Evolutionary conservation across 768 basidiomycete genomes (phyloP), one percentile per base, ranked within the genome.

Genomic region (Russula abietina): DNA sequence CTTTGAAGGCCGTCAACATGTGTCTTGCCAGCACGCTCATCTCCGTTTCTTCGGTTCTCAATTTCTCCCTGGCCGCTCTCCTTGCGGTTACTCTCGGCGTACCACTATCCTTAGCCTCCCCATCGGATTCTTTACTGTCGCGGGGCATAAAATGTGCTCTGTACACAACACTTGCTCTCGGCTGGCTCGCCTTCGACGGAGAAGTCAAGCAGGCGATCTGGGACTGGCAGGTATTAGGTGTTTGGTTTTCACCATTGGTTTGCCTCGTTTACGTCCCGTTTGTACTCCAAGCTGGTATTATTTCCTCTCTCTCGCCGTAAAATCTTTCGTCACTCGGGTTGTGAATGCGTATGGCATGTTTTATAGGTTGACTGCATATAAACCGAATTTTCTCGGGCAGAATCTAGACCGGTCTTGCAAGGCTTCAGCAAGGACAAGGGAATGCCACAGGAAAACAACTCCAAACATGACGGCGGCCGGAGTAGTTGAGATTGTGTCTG

Each of bases 1-100:
- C 89, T 19, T 76, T 95, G 46, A 86, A 90, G 67, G 78, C 88
- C 0, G 76, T 92, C 64, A 89, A 88, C 68, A 82, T 95, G 30
- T 91, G 94, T 72, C 74, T 90, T 51, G 83, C 91, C 26, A 96
- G 96, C 3, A 88, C 90, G 1, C 81, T 93, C 55, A 88, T 97
- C 65, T 93, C 86, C 24, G 84, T 91, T 41, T 86, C 85, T 32
- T 88, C 92, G 17, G 86, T 97, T 62, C 84, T 97, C 72, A 97
- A 98, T 73, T 96, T 96, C 74, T 93, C 91, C 9, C 85, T 98
- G 22, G 91, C 95, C 0, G 84, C 87, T 24, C 71, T 80, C 24
- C 79, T 96, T 19, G 83, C 89, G 0, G 71, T 88, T 30, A 68
- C 83, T 10, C 78, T 93, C 19, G 84, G 86, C 9, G 46, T 87